Percentiles rank a stretch among this genome's conserved stretches.
phyloP scores from a whole-genome alignment of 2,329 filamentous ascomycete species.

The Blastomyces silverae region DNA sequence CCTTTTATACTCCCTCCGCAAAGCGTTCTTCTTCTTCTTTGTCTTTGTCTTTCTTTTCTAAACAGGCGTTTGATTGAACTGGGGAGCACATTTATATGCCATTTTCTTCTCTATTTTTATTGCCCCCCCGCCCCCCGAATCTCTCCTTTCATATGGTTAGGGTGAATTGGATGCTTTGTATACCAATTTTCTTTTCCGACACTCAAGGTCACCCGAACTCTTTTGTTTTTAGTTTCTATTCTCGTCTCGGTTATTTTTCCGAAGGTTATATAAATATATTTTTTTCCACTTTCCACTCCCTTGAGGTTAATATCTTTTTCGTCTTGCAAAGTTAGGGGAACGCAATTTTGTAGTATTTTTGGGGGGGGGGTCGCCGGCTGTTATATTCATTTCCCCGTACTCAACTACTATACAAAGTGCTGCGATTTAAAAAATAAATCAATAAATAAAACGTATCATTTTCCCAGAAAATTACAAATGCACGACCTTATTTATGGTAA shows the following conservation, averaged over 20 bases:
- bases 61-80: not conserved
- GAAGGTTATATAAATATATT: not conserved
- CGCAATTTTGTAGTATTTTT: no score
- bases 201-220: not conserved
- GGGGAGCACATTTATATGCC: not conserved
- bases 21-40: not conserved
- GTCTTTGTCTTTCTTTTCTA: no score
- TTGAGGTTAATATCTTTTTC: not conserved
- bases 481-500: not conserved
- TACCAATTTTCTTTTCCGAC: not conserved
- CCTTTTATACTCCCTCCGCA: slow-evolving; percentile 3
- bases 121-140: not conserved
- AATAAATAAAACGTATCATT: not conserved
- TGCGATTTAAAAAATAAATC: not conserved
- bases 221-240: not conserved
- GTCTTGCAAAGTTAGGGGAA: not conserved
- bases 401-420: not conserved
- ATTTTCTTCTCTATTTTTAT: not conserved
- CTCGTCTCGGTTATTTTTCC: not conserved
- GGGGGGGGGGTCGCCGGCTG: no score
- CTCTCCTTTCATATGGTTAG: not conserved
- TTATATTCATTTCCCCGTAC: not conserved
- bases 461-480: not conserved
- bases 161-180: not conserved
- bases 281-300: not conserved